A percentile compares a stretch with the other conserved stretches of the same genome.
phyloP scores from a whole-genome alignment of 805 yeast species.

The Yamadazyma paraphyllophila region DNA sequence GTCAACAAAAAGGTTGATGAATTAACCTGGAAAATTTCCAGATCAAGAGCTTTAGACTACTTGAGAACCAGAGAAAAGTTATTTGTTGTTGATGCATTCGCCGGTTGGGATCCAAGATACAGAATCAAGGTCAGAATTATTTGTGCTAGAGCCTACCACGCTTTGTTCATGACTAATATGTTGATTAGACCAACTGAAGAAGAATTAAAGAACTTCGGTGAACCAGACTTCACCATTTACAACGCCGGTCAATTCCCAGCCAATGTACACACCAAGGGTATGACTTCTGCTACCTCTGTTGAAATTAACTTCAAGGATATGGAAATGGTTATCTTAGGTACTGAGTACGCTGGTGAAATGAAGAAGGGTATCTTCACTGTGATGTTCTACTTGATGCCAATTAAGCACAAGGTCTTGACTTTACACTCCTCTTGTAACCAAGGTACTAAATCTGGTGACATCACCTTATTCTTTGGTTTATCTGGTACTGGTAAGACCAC shows the following conservation, averaged over 20 bases:
- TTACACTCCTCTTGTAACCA: conserved; percentile 95
- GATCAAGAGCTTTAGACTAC: conserved; percentile 95
- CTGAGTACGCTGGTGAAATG: conserved; percentile 99
- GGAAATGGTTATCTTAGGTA: conserved; percentile 99
- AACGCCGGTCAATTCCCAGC: conserved; percentile 99
- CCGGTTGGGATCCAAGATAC: conserved; percentile 99
- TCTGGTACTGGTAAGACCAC: conserved; percentile 99
- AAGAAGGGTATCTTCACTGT: conserved; percentile 98
- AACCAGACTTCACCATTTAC: conserved; percentile 97
- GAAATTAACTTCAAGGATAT: conserved; percentile 94
- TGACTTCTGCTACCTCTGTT: conserved; percentile 94
- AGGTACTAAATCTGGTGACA: conserved; percentile 78
- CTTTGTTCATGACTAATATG: conserved; percentile 97
- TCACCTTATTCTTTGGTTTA: conserved; percentile 92
- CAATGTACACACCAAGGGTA: conserved; percentile 90
- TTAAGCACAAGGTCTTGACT: conserved; percentile 85
- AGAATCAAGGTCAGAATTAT: conserved; percentile 93
- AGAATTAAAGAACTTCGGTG: conserved; percentile 86
- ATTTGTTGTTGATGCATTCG: conserved; percentile 93
- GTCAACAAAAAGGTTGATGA: conserved; percentile 94
- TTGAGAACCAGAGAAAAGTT: conserved; percentile 92
- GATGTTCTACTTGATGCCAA: conserved; percentile 98
- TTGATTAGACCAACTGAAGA: conserved; percentile 90
- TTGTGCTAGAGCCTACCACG: conserved; percentile 98
- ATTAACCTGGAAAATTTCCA: conserved; percentile 91